These are phyloP conservation scores for Colletotrichum limetticola DNA, from an alignment of 2,329 filamentous ascomycete genomes.

Conservation along the genomic window DNA sequence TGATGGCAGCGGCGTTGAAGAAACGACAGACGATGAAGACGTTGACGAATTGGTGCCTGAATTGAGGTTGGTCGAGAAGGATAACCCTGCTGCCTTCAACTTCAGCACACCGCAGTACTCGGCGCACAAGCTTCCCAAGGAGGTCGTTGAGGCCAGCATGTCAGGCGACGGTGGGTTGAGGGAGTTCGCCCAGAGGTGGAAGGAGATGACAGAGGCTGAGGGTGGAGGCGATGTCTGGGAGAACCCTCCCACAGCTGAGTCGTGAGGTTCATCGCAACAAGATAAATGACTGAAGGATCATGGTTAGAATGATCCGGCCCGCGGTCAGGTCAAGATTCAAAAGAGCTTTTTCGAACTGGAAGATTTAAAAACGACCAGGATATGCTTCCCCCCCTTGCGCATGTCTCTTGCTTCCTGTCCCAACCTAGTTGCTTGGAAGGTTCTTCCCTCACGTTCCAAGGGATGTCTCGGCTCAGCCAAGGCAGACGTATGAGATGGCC, in stretches of 20 bases:
- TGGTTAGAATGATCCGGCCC: not conserved
- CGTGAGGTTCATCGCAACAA: not conserved
- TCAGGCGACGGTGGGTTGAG: conserved; percentile 80
- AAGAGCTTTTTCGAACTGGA: not conserved
- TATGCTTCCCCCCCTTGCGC: not conserved
- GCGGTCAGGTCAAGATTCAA: not conserved
- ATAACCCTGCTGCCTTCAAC: conserved; percentile 89
- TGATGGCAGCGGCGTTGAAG: conserved; percentile 48
- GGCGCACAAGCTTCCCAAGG: conserved; percentile 93
- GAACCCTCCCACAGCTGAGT: conserved; percentile 17
- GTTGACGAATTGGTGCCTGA: conserved; percentile 69
- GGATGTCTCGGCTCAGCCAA: not conserved
- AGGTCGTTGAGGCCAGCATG: conserved; percentile 81
- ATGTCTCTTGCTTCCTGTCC: not conserved
- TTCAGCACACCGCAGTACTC: conserved; percentile 90
- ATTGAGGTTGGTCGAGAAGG: conserved; percentile 82
- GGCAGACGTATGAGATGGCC: not conserved
- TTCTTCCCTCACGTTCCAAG: not conserved
- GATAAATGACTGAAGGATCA: not conserved
- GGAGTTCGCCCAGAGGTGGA: conserved; percentile 84
- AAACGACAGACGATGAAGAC: conserved; percentile 47
- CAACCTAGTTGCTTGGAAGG: not conserved
- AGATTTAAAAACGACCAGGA: not conserved
- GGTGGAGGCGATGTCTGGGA: conserved; percentile 54
- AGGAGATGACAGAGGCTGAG: conserved; percentile 61